Percentiles rank a stretch among this genome's conserved stretches.
Conservation (phyloP, 192 early-diverging fungal genomes). For the Gamsiella multidivaricata region DNA sequence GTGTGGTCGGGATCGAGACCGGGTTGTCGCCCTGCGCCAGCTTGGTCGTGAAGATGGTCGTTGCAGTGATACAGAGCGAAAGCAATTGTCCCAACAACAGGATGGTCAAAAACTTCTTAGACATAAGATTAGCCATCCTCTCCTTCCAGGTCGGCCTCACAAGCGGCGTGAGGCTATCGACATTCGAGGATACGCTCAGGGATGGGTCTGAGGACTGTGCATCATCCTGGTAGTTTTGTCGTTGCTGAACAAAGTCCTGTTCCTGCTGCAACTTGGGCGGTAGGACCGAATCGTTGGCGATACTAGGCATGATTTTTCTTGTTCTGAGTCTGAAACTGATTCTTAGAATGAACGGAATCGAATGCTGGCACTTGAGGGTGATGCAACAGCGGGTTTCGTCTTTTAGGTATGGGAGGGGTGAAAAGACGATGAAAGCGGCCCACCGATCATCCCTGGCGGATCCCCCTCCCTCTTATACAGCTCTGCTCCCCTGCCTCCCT, state of each 20-base stretch:
- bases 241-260: background rate
- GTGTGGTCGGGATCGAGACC: slow-evolving; percentile 73
- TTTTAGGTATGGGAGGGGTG: slow-evolving; percentile 54
- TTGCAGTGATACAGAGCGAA: slow-evolving; percentile 81
- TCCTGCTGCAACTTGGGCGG: background rate
- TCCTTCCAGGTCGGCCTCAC: slow-evolving; percentile 1
- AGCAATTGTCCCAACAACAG: slow-evolving; percentile 73
- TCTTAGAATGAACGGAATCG: background rate
- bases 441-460: slow-evolving; percentile 24
- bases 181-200: background rate
- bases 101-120: slow-evolving; percentile 54
- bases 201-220: background rate
- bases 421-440: slow-evolving; percentile 58
- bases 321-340: background rate
- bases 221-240: background rate
- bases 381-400: slow-evolving; percentile 23
- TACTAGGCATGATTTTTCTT: background rate
- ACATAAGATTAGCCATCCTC: slow-evolving; percentile 6
- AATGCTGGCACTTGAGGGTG: background rate
- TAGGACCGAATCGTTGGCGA: background rate
- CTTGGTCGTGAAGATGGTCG: slow-evolving; percentile 73
- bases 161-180: slow-evolving; percentile 6
- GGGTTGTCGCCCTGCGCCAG: slow-evolving; percentile 62
- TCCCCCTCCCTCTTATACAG: slow-evolving; percentile 7
- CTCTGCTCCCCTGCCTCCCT: background rate